Percentiles rank a stretch among this genome's conserved stretches.
Conservation (phyloP, 441 rosid genomes). For the Arabidopsis hybrid region DNA sequence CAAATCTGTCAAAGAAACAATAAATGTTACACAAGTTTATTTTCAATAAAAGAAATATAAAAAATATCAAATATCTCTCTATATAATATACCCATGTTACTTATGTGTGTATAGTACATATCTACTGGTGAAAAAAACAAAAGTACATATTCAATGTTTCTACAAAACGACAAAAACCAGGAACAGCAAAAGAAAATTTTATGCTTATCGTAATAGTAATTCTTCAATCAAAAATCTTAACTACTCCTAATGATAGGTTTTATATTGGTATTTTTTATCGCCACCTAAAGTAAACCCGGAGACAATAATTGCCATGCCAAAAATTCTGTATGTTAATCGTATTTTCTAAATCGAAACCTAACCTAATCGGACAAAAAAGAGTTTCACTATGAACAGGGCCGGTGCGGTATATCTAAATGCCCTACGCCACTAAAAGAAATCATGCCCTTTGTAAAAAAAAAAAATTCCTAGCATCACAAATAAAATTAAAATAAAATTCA, state of each 20-base stretch:
- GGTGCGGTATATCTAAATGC: too few species aligned
- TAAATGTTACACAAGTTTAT: neutral
- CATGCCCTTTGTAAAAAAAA: too few species aligned
- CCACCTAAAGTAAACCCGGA: conserved; percentile 11
- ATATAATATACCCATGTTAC: conserved; percentile 23
- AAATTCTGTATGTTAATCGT: neutral
- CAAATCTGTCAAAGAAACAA: conserved; percentile 17
- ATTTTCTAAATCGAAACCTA: conserved; percentile 16
- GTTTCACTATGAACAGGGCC: too few species aligned
- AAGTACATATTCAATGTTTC: conserved; percentile 24
- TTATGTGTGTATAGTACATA: conserved; percentile 31
- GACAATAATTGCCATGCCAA: neutral
- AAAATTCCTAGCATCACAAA: too few species aligned
- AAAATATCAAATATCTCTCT: neutral
- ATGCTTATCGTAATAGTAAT: conserved; percentile 13
- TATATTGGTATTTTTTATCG: conserved; percentile 1
- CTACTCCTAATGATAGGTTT: conserved; percentile 17
- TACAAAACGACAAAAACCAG: conserved; percentile 37
- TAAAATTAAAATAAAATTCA: too few species aligned
- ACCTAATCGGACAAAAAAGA: neutral
- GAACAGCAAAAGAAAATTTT: conserved; percentile 11
- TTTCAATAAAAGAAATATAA: neutral
- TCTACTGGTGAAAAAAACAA: conserved; percentile 32
- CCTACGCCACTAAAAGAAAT: too few species aligned
- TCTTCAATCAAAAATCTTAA: conserved; percentile 15